Base-by-base conservation (phyloP, 1,284 basidiomycete species). In the Polyporus tsugae region DNA sequence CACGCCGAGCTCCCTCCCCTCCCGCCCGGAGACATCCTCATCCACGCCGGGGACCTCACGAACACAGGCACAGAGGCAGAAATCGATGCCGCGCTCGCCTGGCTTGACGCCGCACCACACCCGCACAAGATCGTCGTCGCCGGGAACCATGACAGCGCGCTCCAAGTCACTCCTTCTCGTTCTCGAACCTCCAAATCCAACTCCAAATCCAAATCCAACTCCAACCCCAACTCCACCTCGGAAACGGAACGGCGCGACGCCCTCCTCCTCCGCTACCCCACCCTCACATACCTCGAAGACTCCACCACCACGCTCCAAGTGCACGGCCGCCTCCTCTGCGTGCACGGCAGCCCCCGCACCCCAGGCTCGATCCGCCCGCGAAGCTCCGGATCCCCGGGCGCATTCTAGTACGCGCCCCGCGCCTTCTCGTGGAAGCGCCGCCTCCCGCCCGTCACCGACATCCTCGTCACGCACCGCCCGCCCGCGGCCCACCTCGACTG, bases 391-490 rank as follows among this genome's bases (percentile, higher is more conserved):
- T n/a, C n/a, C 9, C 46, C 71, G 2, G 79, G 78, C 70, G 69
- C 70, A 9, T 83, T 84, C 73, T 82, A 82, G 68, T 83, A 83
- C 71, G 78, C 78, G 35, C 78, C 76, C 13, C 66, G 64, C 22
- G 64, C 63, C n/a, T 68, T 42, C 52, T 65, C 61, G 13, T 80
- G 78, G 79, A 35, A 63, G n/a, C 15, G 29, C 7, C 35, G 19
- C 41, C 76, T 81, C 38, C 80, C 79, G 1, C 65, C 67, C 19
- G 46, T 69, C 36, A 79, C 79, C 0, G 82, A 85, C 71, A 77
- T 85, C 35, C 72, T 84, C 55, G 73, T 85, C 64, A 84, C 83
- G 0, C 84, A 84, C 62, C 82, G 83, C 3, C 84, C 84, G 15
- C 83, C 82, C 0, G 63, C 73, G 25, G 67, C 64, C 42, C 80